Evolutionary conservation across 495 filamentous ascomycete species (phyloP).

Genomic region (Aspergillus sclerotiicarbonarius): DNA sequence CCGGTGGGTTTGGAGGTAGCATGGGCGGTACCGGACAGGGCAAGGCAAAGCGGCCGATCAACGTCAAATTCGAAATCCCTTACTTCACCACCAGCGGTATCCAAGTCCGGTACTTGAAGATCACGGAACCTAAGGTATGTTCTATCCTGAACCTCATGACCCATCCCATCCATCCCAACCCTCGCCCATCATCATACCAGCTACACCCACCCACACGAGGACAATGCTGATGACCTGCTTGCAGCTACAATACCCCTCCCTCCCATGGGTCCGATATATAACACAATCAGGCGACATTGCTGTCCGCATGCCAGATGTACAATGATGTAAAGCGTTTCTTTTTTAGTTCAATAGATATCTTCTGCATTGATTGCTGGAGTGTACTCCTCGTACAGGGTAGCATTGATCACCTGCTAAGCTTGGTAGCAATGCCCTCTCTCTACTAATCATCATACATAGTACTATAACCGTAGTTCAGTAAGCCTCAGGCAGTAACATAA

Average conservation of each 20-base stretch:
- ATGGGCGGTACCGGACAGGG: conserved; percentile 72
- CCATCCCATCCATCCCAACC: not conserved
- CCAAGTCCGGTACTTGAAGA: conserved; percentile 97
- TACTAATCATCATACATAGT: no score
- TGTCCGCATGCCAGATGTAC: conserved; percentile 83
- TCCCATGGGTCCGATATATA: conserved; percentile 98
- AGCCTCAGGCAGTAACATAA: no score
- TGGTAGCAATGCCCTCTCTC: not conserved
- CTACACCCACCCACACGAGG: not conserved
- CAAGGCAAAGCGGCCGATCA: conserved; percentile 93
- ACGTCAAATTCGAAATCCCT: conserved; percentile 99
- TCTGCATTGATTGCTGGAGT: not conserved
- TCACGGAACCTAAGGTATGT: conserved; percentile 97
- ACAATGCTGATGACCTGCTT: not conserved
- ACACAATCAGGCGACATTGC: conserved; percentile 96
- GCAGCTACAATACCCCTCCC: conserved; percentile 93
- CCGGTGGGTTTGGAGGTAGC: conserved; percentile 91
- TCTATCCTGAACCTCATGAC: not conserved
- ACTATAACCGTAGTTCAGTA: no score
- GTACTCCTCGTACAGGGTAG: not conserved
- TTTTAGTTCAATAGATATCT: conserved; percentile 9
- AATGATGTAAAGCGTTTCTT: conserved; percentile 50
- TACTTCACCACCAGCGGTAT: conserved; percentile 99
- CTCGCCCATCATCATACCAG: not conserved
- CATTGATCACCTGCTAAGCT: no score